These are phyloP conservation scores for Leishmania braziliensis DNA, from an alignment of 208 protist species.

Conservation along the genomic window DNA sequence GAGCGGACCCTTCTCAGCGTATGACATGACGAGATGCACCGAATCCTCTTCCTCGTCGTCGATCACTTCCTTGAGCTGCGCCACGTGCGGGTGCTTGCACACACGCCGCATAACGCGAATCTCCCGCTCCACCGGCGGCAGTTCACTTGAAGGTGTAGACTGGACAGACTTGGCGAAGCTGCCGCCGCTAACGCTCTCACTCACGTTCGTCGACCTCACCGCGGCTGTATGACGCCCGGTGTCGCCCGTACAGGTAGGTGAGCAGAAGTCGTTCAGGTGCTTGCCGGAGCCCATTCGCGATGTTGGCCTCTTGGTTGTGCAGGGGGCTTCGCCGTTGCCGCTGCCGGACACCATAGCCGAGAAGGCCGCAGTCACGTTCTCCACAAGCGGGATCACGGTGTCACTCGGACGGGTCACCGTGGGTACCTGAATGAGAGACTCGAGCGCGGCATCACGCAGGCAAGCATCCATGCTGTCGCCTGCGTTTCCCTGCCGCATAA, in stretches of 20 bases:
- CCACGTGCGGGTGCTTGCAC: slow-evolving; percentile 86
- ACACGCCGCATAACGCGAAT: slow-evolving; percentile 95
- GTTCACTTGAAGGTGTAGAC: slow-evolving; percentile 6
- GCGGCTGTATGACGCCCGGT: background rate
- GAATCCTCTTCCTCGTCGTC: slow-evolving; percentile 91
- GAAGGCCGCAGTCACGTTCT: slow-evolving; percentile 3
- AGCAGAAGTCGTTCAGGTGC: background rate
- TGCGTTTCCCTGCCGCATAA: background rate
- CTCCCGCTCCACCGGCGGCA: slow-evolving; percentile 79
- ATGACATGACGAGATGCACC: slow-evolving; percentile 74
- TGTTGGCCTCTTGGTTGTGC: background rate
- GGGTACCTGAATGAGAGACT: slow-evolving; percentile 7
- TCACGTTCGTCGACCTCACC: background rate
- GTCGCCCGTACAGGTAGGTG: background rate
- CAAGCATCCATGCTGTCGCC: slow-evolving; percentile 9
- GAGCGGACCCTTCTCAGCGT: slow-evolving; percentile 43
- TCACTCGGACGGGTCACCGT: slow-evolving; percentile 10
- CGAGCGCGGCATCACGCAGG: slow-evolving; percentile 19
- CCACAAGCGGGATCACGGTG: slow-evolving; percentile 20
- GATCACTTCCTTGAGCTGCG: slow-evolving; percentile 93
- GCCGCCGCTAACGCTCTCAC: background rate
- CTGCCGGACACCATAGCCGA: background rate
- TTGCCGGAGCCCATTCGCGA: background rate
- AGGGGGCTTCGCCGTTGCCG: background rate
- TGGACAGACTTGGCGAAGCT: background rate